Base-by-base conservation (phyloP, 2,329 filamentous ascomycete species). In the Colletotrichum melonis region DNA sequence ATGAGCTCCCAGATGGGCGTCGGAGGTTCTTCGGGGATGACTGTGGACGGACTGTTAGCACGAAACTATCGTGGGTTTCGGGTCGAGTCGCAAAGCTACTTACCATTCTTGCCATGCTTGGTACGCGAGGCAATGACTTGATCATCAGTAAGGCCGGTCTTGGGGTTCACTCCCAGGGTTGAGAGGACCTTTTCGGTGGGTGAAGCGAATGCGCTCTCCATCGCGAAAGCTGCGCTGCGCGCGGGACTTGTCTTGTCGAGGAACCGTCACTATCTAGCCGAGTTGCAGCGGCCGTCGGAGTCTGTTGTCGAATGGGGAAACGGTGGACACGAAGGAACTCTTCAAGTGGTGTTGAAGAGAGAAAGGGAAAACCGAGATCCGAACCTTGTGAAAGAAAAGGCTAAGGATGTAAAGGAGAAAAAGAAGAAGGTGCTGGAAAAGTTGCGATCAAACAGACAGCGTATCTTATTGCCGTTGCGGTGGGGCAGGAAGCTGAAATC, bases 1-100 rank as follows among this genome's bases (percentile, higher is more conserved):
- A 99, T 94, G 75, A 99, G 92, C 85, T 98, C 91, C 97, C 96
- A 99, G 60, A 99, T 83, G 52, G 97, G 97, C 38, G 97, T 99
- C 3, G 97, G 95, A 67, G 97, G 97, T 76, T 99, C 97, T 86
- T 99, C 97, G 58, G 89, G 85, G 75, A 91, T 91, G 60, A 88
- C 89, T 91, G 76, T 11, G 56, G 63, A 64, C 67, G 49, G 56
- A 49, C 63, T 42, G 59, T 74, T 35, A 74, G 75, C 76, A 75
- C 76, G 63, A 46, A 66, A 58, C 62, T 57, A 30, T 63, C 46
- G 64, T 11, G 46, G 52, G 59, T 52, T 46, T 57, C 22, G 70
- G 46, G 54, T 57, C 24, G 66, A 42, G 59, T 71, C 67, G 67
- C 49, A 71, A 65, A 63, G 64, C 42, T 42, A 81, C 88, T 74